Conservation (phyloP, 2,329 filamentous ascomycete genomes). For the Drechslerella stenobrocha region DNA sequence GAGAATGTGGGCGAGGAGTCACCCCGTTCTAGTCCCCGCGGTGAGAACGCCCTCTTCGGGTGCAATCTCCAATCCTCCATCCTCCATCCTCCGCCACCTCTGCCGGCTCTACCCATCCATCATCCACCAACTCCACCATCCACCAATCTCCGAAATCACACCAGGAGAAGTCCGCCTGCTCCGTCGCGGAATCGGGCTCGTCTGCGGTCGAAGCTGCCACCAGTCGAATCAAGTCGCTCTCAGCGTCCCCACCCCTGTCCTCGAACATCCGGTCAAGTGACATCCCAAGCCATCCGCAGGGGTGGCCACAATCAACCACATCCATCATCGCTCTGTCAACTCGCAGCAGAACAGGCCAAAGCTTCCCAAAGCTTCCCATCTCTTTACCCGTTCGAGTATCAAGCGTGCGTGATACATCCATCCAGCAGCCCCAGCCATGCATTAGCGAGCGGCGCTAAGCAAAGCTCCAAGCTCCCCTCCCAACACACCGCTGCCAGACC, state of each 20-base stretch:
- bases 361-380: slow-evolving; percentile 34
- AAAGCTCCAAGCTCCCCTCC: slow-evolving; percentile 5
- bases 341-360: slow-evolving; percentile 40
- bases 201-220: background rate
- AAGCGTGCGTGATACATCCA: slow-evolving; percentile 47
- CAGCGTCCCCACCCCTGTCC: slow-evolving; percentile 37
- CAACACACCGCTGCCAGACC: too few relatives aligned
- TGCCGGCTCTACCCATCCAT: slow-evolving; percentile 17
- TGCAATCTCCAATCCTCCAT: background rate
- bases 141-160: background rate
- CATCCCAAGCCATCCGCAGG: slow-evolving; percentile 38
- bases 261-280: slow-evolving; percentile 46
- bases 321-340: slow-evolving; percentile 20
- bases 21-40: too few relatives aligned
- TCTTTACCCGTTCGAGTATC: slow-evolving; percentile 49
- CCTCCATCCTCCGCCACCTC: background rate
- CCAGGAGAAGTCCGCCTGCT: background rate
- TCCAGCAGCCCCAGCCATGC: slow-evolving; percentile 13
- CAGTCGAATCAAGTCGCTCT: slow-evolving; percentile 32
- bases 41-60: slow-evolving; percentile 1
- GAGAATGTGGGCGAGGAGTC: slow-evolving; percentile 9
- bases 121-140: background rate
- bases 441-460: slow-evolving; percentile 45
- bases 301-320: background rate
- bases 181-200: background rate